Percentiles rank a stretch among this genome's conserved stretches.
Evolutionary conservation across 2,329 filamentous ascomycete species (phyloP).

Genomic region (Alternaria incomplexa): DNA sequence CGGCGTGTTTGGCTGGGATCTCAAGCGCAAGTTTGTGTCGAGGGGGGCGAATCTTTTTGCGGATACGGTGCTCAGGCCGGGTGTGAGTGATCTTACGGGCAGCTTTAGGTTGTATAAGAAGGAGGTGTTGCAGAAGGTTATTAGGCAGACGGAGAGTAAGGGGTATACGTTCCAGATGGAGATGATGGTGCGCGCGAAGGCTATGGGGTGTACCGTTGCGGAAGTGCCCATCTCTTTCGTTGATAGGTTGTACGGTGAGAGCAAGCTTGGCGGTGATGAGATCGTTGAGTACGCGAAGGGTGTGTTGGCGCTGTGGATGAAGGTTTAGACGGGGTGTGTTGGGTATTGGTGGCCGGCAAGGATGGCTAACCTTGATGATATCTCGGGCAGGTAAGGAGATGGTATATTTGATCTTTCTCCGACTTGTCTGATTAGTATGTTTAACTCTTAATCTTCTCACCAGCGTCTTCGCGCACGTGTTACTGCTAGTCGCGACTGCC

Average conservation of each 20-base stretch:
- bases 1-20: constrained; percentile 95
- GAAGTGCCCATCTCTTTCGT: constrained; percentile 95
- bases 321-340: too few species aligned
- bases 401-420: not conserved
- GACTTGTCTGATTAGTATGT: constrained; percentile 9
- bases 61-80: constrained; percentile 89
- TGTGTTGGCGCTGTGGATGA: constrained; percentile 57
- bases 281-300: constrained; percentile 93
- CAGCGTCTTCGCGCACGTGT: not conserved
- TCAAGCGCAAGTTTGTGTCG: constrained; percentile 78
- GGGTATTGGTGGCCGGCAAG: constrained; percentile 36
- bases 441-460: constrained; percentile 22
- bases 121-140: constrained; percentile 85
- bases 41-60: constrained; percentile 94
- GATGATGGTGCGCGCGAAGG: constrained; percentile 97
- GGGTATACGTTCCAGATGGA: constrained; percentile 99
- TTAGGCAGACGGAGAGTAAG: constrained; percentile 89
- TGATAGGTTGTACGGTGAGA: constrained; percentile 92
- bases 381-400: not conserved
- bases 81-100: constrained; percentile 93
- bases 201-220: constrained; percentile 89
- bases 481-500: not conserved
- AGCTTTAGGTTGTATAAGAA: constrained; percentile 96
- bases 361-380: not conserved
- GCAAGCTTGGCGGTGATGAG: constrained; percentile 91